A percentile compares a stretch with the other conserved stretches of the same genome.
These are phyloP conservation scores for Rhinocladiella mackenziei DNA, from an alignment of 2,329 filamentous ascomycete genomes.

Conservation along the genomic window DNA sequence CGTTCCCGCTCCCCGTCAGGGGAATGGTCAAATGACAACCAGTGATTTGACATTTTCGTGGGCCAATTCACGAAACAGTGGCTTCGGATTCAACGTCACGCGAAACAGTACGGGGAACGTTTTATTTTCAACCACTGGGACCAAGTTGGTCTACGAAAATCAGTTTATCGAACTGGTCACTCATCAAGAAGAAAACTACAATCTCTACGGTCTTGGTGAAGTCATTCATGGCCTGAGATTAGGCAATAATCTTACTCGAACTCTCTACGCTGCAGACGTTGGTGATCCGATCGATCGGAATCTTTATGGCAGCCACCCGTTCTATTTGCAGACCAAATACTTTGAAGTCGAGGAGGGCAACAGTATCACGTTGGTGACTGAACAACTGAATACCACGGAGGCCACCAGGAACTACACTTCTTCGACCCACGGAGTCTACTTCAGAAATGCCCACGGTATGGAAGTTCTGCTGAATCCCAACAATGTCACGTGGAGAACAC, in stretches of 20 bases:
- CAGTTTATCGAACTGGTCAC: conserved; percentile 73
- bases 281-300: conserved; percentile 62
- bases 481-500: conserved; percentile 66
- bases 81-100: conserved; percentile 55
- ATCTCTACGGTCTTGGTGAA: conserved; percentile 71
- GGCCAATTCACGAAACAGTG: conserved; percentile 50
- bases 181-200: conserved; percentile 64
- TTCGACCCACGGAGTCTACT: conserved; percentile 68
- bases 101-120: conserved; percentile 60
- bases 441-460: conserved; percentile 72
- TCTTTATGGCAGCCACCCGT: conserved; percentile 71
- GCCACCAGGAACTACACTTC: conserved; percentile 51
- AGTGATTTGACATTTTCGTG: conserved; percentile 51
- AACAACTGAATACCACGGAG: conserved; percentile 47
- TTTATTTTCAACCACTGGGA: conserved; percentile 63
- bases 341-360: conserved; percentile 54
- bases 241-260: conserved; percentile 68
- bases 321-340: conserved; percentile 77
- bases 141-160: conserved; percentile 66
- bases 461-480: conserved; percentile 63
- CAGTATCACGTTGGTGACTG: conserved; percentile 51
- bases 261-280: conserved; percentile 64
- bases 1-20: conserved; percentile 53
- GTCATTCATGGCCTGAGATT: conserved; percentile 66
- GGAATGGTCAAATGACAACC: conserved; percentile 36